Conservation (phyloP, 495 filamentous ascomycete genomes). For the Penicillium daleae region DNA sequence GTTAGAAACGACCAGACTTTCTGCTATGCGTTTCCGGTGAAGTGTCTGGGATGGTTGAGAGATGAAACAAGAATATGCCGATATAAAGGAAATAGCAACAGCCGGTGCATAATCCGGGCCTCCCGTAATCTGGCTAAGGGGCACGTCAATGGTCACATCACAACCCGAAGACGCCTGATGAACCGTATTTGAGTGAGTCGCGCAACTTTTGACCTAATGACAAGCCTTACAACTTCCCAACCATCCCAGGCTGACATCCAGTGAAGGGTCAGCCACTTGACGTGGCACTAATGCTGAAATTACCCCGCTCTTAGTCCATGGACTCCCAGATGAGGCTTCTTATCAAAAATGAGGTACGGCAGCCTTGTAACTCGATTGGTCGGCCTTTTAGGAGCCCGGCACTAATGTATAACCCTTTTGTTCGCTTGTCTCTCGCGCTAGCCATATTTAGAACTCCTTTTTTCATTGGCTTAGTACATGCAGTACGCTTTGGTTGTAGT, state of each 20-base stretch:
- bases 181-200: conserved; percentile 1
- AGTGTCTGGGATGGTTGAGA: neutral
- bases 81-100: conserved; percentile 1
- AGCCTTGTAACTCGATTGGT: conserved; percentile 1
- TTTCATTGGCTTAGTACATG: conserved; percentile 1
- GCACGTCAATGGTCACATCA: neutral
- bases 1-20: conserved; percentile 2
- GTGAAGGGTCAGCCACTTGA: neutral
- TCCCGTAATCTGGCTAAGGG: conserved; percentile 3
- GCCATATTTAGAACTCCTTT: neutral
- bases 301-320: conserved; percentile 1
- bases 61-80: neutral
- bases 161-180: neutral
- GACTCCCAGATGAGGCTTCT: neutral
- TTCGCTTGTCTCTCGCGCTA: conserved; percentile 2
- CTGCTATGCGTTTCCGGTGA: neutral
- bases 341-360: neutral
- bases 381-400: conserved; percentile 1
- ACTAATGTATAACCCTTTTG: conserved; percentile 3
- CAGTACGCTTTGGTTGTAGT: neutral
- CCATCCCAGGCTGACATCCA: neutral
- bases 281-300: conserved; percentile 4
- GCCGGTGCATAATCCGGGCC: neutral
- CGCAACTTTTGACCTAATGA: neutral
- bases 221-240: neutral